Base-by-base conservation (phyloP, 2,329 filamentous ascomycete genomes). In the Penicillium palitans region DNA sequence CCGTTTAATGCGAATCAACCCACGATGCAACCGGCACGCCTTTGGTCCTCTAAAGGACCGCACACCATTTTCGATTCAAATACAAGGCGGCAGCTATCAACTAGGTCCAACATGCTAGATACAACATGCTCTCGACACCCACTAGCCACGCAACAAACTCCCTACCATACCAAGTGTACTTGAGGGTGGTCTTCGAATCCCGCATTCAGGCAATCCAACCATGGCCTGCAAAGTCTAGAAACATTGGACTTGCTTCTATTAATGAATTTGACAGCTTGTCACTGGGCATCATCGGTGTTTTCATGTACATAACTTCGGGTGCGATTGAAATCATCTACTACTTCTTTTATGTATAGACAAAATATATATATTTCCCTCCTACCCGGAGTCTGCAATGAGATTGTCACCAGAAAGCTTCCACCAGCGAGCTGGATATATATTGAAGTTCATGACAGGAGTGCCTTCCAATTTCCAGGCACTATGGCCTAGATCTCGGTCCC, bases 271-370 rank as follows among this genome's bases (percentile, higher is more conserved):
- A 50, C 27, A 42, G 17, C 35, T 25, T 41, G 37, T 19, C 21
- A 40, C 37, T 49, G 12, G 3, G 25, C 6, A 55, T 17, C n/a
- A 31, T n/a, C 31, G 29, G 17, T 19, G 4, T 25, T 7, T 6
- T 49, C 19, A 25, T 57, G 54, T 53, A 57, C 21, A 45, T 52
- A 45, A 13, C 10, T n/a, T 41, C 17, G 25, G 3, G 29, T n/a
- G 31, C 19, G 17, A 35, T 24, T 24, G 8, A 35, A 48, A 33
- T 2, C 19, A 33, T 7, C 13, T 33, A 24, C 29, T 35, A 35
- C 21, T 37, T 25, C 46, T 25, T 24, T 13, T 37, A 15, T 37
- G 8, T 49, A 49, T 49, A 49, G 31, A 48, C 46, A 49, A 37
- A 12, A 24, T 35, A 35, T 24, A 35, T 35, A 2, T n/a, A 35